Percentiles rank a stretch among this genome's conserved stretches.
Evolutionary conservation across 208 protist species (phyloP).

Genomic region (Trypanosoma avium): DNA sequence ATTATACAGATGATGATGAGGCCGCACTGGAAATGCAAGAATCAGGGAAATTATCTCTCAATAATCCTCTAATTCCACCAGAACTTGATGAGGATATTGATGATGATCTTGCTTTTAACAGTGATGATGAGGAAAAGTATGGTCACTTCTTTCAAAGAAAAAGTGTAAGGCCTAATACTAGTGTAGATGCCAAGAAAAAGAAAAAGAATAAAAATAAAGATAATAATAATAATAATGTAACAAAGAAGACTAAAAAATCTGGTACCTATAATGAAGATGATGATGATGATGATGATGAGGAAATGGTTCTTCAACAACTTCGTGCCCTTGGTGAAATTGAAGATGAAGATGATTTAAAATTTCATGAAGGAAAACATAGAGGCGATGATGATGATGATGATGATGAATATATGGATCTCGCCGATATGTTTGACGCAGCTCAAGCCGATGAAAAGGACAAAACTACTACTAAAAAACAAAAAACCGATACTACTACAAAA

Average conservation of each 20-base stretch:
- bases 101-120: slow-evolving; percentile 90
- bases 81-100: slow-evolving; percentile 91
- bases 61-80: slow-evolving; percentile 81
- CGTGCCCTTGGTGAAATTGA: slow-evolving; percentile 49
- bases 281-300: slow-evolving; percentile 44
- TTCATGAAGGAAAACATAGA: slow-evolving; percentile 52
- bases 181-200: slow-evolving; percentile 2
- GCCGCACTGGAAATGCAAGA: slow-evolving; percentile 44
- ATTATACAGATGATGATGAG: neutral
- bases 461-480: slow-evolving; percentile 1
- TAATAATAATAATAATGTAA: no score
- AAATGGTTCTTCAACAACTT: slow-evolving; percentile 41
- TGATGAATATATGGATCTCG: slow-evolving; percentile 81
- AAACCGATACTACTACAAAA: slow-evolving; percentile 15
- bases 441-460: slow-evolving; percentile 2
- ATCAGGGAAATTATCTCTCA: slow-evolving; percentile 65
- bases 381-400: slow-evolving; percentile 70
- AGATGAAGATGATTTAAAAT: slow-evolving; percentile 51
- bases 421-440: slow-evolving; percentile 62
- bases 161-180: slow-evolving; percentile 17
- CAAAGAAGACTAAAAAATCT: no score
- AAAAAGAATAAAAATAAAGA: slow-evolving; percentile 31
- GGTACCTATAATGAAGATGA: neutral
- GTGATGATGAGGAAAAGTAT: slow-evolving; percentile 87
- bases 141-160: slow-evolving; percentile 71